Evolutionary conservation across 2,329 filamentous ascomycete species (phyloP).

Genomic region (Fusarium zealandicum): DNA sequence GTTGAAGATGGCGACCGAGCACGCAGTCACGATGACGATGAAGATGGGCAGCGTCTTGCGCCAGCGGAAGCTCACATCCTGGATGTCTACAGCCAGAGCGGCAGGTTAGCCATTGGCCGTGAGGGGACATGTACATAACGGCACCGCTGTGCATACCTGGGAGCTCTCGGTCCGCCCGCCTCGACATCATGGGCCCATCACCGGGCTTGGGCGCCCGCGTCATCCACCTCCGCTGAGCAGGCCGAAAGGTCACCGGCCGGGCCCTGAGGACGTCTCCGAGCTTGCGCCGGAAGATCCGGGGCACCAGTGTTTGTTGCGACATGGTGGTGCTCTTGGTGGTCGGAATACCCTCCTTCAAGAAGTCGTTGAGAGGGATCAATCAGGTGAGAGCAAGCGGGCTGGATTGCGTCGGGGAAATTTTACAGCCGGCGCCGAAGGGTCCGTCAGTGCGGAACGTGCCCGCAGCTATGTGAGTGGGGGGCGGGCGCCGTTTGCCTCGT

Average conservation of each 20-base stretch:
- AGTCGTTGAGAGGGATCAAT: conserved; percentile 7
- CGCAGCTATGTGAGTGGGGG: neutral
- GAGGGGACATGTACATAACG: too few species aligned
- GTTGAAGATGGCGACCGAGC: conserved; percentile 93
- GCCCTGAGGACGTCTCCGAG: conserved; percentile 37
- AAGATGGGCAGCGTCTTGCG: conserved; percentile 82
- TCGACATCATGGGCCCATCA: conserved; percentile 70
- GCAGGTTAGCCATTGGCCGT: neutral
- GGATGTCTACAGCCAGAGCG: conserved; percentile 45
- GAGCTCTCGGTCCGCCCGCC: conserved; percentile 70
- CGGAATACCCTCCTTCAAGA: neutral
- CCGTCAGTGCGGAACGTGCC: conserved; percentile 17
- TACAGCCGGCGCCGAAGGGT: conserved; percentile 33
- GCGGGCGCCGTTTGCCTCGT: conserved; percentile 5
- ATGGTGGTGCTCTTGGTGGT: conserved; percentile 17
- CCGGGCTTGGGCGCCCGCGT: conserved; percentile 65
- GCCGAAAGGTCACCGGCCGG: conserved; percentile 20
- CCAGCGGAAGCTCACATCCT: conserved; percentile 65
- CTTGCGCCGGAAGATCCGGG: conserved; percentile 38
- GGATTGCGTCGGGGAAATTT: conserved; percentile 39
- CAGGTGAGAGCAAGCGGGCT: conserved; percentile 32
- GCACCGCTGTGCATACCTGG: conserved; percentile 61
- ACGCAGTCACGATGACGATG: conserved; percentile 71
- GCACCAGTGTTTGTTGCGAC: conserved; percentile 38
- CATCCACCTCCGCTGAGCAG: conserved; percentile 55